Evolutionary conservation across 2,329 filamentous ascomycete species (phyloP).

Genomic region (Scleromitrula shiraiana): DNA sequence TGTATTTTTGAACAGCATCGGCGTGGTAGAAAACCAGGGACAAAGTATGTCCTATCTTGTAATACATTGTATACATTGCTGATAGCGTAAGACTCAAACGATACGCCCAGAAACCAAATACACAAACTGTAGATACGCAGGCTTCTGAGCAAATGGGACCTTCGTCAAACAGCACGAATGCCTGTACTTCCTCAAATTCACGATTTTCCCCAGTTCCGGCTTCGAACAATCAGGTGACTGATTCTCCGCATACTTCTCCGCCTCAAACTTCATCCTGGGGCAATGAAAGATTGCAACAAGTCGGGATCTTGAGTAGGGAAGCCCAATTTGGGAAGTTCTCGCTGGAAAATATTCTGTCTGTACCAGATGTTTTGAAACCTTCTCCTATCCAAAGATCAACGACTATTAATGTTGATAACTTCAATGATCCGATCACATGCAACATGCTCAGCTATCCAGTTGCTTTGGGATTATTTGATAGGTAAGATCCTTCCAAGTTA

Average conservation of each 20-base stretch:
- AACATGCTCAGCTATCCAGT: constrained; percentile 25
- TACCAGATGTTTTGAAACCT: constrained; percentile 8
- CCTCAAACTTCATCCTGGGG: not conserved
- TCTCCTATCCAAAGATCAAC: not conserved
- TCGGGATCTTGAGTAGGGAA: constrained; percentile 30
- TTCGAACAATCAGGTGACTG: not conserved
- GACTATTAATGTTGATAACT: not conserved
- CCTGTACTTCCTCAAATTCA: too few species aligned
- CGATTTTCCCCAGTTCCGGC: not conserved
- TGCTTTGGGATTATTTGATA: constrained; percentile 28
- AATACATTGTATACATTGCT: not conserved
- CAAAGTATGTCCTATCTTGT: constrained; percentile 22
- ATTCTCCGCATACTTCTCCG: not conserved
- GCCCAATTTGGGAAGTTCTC: constrained; percentile 31
- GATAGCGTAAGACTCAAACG: not conserved
- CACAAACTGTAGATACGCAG: not conserved
- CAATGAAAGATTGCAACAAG: constrained; percentile 26
- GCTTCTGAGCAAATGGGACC: not conserved
- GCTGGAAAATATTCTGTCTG: constrained; percentile 28
- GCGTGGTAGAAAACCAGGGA: constrained; percentile 33
- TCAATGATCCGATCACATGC: constrained; percentile 26
- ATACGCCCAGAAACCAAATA: not conserved
- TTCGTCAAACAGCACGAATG: too few species aligned
- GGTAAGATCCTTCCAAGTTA: constrained; percentile 16
- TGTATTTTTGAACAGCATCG: constrained; percentile 35